A percentile compares a stretch with the other conserved stretches of the same genome.
Conservation (phyloP, 139 green algal species). For the Chlamydomonas sp. region DNA sequence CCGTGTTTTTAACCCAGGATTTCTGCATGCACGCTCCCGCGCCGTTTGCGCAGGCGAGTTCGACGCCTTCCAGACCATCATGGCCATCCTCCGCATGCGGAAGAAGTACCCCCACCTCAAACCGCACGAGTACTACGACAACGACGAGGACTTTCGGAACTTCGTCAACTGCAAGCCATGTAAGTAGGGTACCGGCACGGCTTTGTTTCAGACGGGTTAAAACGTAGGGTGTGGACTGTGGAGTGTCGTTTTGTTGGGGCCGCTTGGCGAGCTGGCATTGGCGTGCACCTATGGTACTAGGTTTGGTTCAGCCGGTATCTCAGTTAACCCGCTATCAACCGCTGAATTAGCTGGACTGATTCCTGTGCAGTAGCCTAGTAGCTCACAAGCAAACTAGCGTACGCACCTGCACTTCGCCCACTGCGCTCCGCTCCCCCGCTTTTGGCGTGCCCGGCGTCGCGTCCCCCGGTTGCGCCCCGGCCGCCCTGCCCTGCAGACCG, state of each 20-base stretch:
- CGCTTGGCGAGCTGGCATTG: too few species aligned
- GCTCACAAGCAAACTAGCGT: too few species aligned
- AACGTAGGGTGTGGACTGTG: neutral
- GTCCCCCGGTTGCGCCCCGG: neutral
- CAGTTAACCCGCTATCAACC: too few species aligned
- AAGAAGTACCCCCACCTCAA: slow-evolving; percentile 32
- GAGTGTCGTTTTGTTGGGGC: neutral
- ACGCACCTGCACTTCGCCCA: too few species aligned
- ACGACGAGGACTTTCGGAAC: slow-evolving; percentile 33
- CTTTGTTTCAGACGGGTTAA: neutral
- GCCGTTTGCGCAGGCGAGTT: slow-evolving; percentile 48
- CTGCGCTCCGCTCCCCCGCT: neutral
- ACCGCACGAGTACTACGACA: slow-evolving; percentile 21
- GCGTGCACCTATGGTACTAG: too few species aligned
- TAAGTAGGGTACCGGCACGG: neutral
- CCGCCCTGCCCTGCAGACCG: slow-evolving; percentile 16
- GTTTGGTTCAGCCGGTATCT: too few species aligned
- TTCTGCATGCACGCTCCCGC: neutral
- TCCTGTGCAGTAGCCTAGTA: too few species aligned
- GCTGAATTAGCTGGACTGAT: too few species aligned
- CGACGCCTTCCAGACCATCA: slow-evolving; percentile 59
- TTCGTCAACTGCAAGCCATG: slow-evolving; percentile 47
- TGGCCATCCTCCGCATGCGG: slow-evolving; percentile 60
- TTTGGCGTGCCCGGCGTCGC: neutral
- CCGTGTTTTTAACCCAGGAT: too few species aligned